These are phyloP conservation scores for Sesbania bispinosa DNA, from an alignment of 306 rosid species.

Conservation along the genomic window DNA sequence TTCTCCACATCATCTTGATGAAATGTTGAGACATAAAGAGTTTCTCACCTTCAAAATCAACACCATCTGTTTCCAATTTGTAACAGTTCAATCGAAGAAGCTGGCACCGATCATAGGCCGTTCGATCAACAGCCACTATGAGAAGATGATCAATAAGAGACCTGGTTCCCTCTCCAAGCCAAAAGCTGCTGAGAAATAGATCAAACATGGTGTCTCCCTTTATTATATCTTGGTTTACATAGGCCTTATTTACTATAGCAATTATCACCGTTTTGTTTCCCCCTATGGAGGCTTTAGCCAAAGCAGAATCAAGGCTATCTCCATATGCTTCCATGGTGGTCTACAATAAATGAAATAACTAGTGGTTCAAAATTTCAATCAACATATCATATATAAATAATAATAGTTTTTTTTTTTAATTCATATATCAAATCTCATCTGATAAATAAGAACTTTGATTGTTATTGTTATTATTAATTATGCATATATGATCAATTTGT, in stretches of 20 bases:
- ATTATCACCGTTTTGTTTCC: constrained; percentile 68
- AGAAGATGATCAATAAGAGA: constrained; percentile 48
- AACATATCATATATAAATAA: neutral
- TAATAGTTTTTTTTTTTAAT: neutral
- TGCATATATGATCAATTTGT: no score
- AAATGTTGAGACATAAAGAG: constrained; percentile 68
- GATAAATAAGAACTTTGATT: neutral
- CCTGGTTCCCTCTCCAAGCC: constrained; percentile 67
- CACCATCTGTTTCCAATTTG: constrained; percentile 50
- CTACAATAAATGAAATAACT: neutral
- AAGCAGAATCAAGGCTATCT: constrained; percentile 45
- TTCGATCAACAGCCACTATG: constrained; percentile 62
- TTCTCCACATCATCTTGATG: constrained; percentile 80
- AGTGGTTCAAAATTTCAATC: neutral
- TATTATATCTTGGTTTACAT: constrained; percentile 46
- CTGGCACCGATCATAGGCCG: constrained; percentile 59
- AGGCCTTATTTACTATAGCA: constrained; percentile 59
- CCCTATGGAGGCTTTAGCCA: constrained; percentile 55
- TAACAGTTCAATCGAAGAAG: constrained; percentile 52
- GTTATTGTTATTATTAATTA: no score
- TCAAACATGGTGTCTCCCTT: constrained; percentile 61
- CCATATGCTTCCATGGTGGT: neutral
- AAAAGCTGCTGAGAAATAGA: constrained; percentile 61
- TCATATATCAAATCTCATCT: no score
- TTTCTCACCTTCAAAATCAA: constrained; percentile 60